Conservation (phyloP, 305 asterid genomes). For the Solanum hybrid region DNA sequence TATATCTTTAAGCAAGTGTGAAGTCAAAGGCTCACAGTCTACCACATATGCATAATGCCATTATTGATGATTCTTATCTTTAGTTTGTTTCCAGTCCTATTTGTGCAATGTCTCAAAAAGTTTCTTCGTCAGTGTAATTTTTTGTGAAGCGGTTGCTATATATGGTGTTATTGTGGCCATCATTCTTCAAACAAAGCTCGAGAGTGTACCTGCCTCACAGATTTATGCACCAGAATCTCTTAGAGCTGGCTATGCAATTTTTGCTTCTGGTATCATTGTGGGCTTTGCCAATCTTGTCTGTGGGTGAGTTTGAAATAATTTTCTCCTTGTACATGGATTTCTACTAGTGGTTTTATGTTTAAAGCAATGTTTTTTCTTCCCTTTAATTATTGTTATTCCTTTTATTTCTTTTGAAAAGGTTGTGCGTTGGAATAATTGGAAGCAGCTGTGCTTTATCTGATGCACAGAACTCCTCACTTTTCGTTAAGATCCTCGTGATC, state of each 20-base stretch:
- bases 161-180: constrained; percentile 98
- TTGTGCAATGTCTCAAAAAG: neutral
- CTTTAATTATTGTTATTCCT: neutral
- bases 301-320: constrained; percentile 46
- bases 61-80: neutral
- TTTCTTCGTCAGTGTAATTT: constrained; percentile 57
- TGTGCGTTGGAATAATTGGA: constrained; percentile 94
- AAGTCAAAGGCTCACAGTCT: neutral
- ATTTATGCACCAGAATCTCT: constrained; percentile 83
- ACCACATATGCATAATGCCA: neutral
- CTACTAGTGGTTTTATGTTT: neutral
- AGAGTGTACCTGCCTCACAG: constrained; percentile 68
- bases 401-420: constrained; percentile 28
- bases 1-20: neutral
- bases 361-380: neutral
- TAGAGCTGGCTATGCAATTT: constrained; percentile 96
- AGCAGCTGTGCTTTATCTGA: constrained; percentile 98
- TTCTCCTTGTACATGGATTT: neutral
- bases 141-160: constrained; percentile 98
- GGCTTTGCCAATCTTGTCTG: constrained; percentile 97
- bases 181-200: constrained; percentile 95
- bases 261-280: constrained; percentile 93
- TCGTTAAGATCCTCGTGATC: constrained; percentile 90
- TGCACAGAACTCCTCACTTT: constrained; percentile 90
- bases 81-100: neutral